Percentiles rank a stretch among this genome's conserved stretches.
Evolutionary conservation across 495 filamentous ascomycete genomes (phyloP).

Genomic region (Astrothelium subdiscretum): DNA sequence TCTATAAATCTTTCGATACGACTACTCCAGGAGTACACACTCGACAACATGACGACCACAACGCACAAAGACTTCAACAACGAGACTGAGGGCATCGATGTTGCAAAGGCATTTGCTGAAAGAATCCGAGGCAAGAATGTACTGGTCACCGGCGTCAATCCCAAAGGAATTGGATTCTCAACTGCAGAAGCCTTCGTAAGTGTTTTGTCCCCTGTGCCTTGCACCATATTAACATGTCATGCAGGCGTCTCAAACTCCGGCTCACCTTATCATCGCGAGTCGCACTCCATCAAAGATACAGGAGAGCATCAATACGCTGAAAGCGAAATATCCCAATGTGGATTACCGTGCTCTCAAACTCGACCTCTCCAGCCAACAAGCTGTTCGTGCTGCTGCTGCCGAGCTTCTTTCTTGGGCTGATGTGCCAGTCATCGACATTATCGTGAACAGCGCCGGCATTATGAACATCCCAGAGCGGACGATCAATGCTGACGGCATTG

Average conservation of each 20-base stretch:
- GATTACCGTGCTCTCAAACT: constrained; percentile 31
- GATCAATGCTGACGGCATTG: constrained; percentile 27
- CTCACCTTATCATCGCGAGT: constrained; percentile 31
- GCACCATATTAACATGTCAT: neutral
- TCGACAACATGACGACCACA: constrained; percentile 20
- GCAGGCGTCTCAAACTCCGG: constrained; percentile 34
- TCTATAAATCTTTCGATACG: neutral
- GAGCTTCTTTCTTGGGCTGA: constrained; percentile 31
- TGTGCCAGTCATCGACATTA: constrained; percentile 28
- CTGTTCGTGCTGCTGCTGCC: constrained; percentile 32
- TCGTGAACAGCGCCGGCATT: constrained; percentile 38
- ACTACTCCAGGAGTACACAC: neutral
- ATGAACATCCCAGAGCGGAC: constrained; percentile 24
- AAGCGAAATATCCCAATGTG: constrained; percentile 26
- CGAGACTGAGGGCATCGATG: constrained; percentile 30
- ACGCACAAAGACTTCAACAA: constrained; percentile 30
- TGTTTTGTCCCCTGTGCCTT: neutral
- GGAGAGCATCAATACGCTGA: constrained; percentile 27
- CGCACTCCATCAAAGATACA: constrained; percentile 31
- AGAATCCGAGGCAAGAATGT: constrained; percentile 31
- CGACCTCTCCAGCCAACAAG: constrained; percentile 35
- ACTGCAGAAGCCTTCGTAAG: constrained; percentile 35
- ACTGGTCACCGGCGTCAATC: constrained; percentile 35
- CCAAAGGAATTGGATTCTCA: constrained; percentile 31
- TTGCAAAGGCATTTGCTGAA: constrained; percentile 30